Evolutionary conservation across 164 flowering plant genomes (phyloP), one percentile per base, ranked within the genome.

Genomic region (Sextonia rubra): DNA sequence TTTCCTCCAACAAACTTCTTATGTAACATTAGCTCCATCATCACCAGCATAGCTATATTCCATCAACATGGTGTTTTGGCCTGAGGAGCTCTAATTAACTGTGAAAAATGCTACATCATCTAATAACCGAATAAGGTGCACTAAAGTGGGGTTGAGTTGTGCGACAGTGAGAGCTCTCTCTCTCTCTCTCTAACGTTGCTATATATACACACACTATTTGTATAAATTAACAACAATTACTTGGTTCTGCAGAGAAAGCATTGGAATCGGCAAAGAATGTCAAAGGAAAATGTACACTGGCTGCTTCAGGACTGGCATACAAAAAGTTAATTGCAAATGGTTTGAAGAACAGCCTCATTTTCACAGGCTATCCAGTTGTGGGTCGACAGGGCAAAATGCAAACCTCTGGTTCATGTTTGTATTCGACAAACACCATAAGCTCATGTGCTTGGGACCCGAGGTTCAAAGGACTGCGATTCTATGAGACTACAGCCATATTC

Each of bases 391-490:
- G 86, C 25, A 84, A 76, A 73, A 90, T 94, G 84, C 98, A 94
- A 70, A 85, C 94, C 4, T 91, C 97, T 1, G 98, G 98, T 22
- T 89, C 98, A 2, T 94, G 97, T 69, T 60, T 90, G 44, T 84
- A 92, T 79, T 85, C 97, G 0, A 17, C 74, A 3, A 70, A 73
- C 56, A 78, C 61, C 4, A 78, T 64, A 20, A 68, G 58, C 64
- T 48, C 91, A 0, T 94, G 97, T 66, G 85, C 94, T 5, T 94
- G 98, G 98, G 97, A 94, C 75, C 96, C 98, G 49, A 83, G 94
- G 76, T 84, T 85, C 74, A 73, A 88, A 14, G 98, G 96, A 6
- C 86, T 90, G n/a, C 87, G 83, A 83, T 93, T 93, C 76, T 91
- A 86, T 62, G 97, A 93, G 72, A 78, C 90, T 5, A 91, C 98